Evolutionary conservation across 2,329 filamentous ascomycete genomes (phyloP).

Genomic region (Fusarium sp.): DNA sequence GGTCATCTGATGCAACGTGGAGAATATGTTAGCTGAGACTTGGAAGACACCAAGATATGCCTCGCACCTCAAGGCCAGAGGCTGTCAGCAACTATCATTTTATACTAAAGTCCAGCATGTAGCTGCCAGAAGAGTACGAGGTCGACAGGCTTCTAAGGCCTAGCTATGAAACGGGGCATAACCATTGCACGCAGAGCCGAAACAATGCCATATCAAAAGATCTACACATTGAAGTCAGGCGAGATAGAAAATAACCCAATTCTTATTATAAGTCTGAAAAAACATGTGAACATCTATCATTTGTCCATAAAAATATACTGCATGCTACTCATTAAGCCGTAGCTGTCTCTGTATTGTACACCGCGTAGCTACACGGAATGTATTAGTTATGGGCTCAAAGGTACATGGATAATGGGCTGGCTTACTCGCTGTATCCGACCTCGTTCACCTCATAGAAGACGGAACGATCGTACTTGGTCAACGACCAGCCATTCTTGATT

Average conservation of each 20-base stretch:
- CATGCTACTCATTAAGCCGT: not conserved
- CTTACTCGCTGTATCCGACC: slow-evolving; percentile 33
- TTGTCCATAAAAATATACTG: not conserved
- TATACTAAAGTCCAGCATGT: too few species aligned
- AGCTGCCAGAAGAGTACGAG: not conserved
- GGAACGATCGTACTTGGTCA: slow-evolving; percentile 27
- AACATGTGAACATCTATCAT: too few species aligned
- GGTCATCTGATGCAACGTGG: too few species aligned
- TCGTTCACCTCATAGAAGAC: slow-evolving; percentile 23
- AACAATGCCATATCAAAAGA: not conserved
- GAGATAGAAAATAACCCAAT: too few species aligned
- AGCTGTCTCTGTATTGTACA: not conserved
- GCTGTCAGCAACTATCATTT: too few species aligned
- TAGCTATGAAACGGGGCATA: not conserved
- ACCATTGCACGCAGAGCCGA: not conserved
- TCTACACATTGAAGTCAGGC: too few species aligned
- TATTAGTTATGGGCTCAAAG: not conserved
- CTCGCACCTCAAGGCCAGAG: too few species aligned
- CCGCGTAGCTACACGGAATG: not conserved
- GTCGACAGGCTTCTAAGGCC: not conserved
- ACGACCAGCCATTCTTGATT: slow-evolving; percentile 28
- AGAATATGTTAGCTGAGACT: too few species aligned
- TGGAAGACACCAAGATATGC: too few species aligned
- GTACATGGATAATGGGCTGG: not conserved
- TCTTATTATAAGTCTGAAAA: too few species aligned